Conservation (phyloP, 108 stramenopile species). For the Pseudonitzschia multiseries region DNA sequence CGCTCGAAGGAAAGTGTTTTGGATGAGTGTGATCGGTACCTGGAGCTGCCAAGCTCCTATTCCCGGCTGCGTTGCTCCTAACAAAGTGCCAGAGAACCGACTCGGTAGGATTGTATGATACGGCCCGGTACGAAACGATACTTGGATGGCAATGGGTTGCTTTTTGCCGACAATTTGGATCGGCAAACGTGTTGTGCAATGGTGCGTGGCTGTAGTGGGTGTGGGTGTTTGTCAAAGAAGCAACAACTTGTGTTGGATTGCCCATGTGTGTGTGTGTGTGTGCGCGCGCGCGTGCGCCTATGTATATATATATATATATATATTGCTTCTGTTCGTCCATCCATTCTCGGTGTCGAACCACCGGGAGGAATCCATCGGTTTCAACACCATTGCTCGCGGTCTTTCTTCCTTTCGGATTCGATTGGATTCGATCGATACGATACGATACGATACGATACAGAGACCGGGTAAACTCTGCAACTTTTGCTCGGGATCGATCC, state of each 20-base stretch:
- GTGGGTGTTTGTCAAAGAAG: too few species aligned
- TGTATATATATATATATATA: too few species aligned
- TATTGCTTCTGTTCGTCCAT: too few species aligned
- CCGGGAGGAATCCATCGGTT: too few species aligned
- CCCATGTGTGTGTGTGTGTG: too few species aligned
- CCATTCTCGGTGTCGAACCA: too few species aligned
- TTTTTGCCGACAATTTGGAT: slow-evolving; percentile 38
- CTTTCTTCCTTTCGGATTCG: not conserved
- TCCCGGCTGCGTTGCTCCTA: slow-evolving; percentile 68
- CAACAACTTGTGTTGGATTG: too few species aligned
- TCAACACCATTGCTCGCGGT: too few species aligned
- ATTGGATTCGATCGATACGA: too few species aligned
- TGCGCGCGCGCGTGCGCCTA: too few species aligned
- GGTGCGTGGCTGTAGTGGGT: slow-evolving; percentile 14
- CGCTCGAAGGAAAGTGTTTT: slow-evolving; percentile 68
- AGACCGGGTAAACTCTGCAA: slow-evolving; percentile 29
- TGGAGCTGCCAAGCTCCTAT: slow-evolving; percentile 76
- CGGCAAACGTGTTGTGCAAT: slow-evolving; percentile 18
- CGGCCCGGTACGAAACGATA: too few species aligned
- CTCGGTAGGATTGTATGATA: slow-evolving; percentile 69
- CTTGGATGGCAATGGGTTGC: slow-evolving; percentile 67
- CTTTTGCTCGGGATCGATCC: slow-evolving; percentile 22
- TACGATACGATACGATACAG: too few species aligned
- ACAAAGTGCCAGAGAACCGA: slow-evolving; percentile 71
- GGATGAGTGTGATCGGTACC: slow-evolving; percentile 62